A percentile compares a stretch with the other conserved stretches of the same genome.
These are phyloP conservation scores for Scortechinia acanthostroma DNA, from an alignment of 2,329 filamentous ascomycete species.

Conservation along the genomic window DNA sequence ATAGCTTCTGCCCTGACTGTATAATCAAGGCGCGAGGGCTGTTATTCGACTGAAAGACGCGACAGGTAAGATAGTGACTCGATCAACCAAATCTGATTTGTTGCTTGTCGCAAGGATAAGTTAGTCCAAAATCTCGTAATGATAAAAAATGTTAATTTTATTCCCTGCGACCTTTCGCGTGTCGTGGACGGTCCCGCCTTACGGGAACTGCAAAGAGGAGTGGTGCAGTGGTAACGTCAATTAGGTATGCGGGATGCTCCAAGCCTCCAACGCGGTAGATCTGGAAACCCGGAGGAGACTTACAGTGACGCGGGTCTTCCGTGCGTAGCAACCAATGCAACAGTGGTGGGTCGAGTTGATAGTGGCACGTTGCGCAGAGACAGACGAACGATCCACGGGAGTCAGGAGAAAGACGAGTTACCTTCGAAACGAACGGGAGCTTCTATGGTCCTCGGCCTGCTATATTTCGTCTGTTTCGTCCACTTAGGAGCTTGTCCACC, in stretches of 20 bases:
- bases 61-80: not conserved
- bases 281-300: too few relatives aligned
- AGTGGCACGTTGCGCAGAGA: not conserved
- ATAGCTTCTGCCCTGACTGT: not conserved
- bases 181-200: not conserved
- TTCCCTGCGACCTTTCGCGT: too few relatives aligned
- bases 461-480: too few relatives aligned
- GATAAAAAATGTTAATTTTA: too few relatives aligned
- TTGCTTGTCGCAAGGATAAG: not conserved
- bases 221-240: not conserved
- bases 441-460: too few relatives aligned
- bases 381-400: too few relatives aligned
- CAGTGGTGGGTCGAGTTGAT: not conserved
- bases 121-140: too few relatives aligned
- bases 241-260: not conserved
- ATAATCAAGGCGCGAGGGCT: not conserved
- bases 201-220: not conserved
- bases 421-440: too few relatives aligned
- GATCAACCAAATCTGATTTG: not conserved
- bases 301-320: too few relatives aligned
- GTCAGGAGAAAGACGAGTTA: too few relatives aligned
- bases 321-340: too few relatives aligned
- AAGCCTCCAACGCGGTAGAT: not conserved
- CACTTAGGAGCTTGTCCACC: too few relatives aligned
- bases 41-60: not conserved